A percentile compares a stretch with the other conserved stretches of the same genome.
phyloP scores from a whole-genome alignment of 169 alveolate genomes.

The Blepharisma undulans region DNA sequence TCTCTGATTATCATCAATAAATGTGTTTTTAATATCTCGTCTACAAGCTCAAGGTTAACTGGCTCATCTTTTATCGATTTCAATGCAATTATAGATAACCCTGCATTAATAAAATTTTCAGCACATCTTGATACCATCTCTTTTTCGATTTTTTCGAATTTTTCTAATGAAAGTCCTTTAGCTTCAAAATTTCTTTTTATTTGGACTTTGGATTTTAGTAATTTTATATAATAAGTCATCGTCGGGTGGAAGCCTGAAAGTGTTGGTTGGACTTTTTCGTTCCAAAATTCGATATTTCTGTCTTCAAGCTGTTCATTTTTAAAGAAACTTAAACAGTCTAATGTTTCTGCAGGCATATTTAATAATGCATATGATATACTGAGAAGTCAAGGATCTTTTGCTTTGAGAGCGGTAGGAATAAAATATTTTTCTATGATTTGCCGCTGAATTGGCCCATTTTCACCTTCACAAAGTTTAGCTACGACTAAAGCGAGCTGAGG shows the following conservation, averaged over 20 bases:
- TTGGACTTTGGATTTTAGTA: background rate
- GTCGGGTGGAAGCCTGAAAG: slow-evolving; percentile 18
- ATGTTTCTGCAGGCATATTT: background rate
- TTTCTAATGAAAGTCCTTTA: background rate
- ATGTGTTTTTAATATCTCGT: background rate
- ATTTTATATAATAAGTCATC: background rate
- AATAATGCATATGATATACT: background rate
- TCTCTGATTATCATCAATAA: background rate
- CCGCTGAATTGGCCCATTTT: background rate
- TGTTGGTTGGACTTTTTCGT: background rate
- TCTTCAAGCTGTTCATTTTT: background rate
- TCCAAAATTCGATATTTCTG: background rate
- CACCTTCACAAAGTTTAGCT: slow-evolving; percentile 23
- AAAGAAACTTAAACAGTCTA: background rate
- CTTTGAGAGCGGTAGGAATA: background rate
- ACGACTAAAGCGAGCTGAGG: slow-evolving; percentile 34
- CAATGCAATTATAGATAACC: slow-evolving; percentile 7
- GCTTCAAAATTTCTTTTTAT: background rate
- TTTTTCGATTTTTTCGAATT: background rate
- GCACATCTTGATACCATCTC: background rate
- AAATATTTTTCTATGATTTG: background rate
- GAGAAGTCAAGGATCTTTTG: slow-evolving; percentile 28
- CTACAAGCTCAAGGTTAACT: background rate
- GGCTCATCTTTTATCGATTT: background rate
- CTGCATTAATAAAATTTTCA: background rate